Evolutionary conservation across 768 basidiomycete species (phyloP).

Genomic region (Mycena galericulata): DNA sequence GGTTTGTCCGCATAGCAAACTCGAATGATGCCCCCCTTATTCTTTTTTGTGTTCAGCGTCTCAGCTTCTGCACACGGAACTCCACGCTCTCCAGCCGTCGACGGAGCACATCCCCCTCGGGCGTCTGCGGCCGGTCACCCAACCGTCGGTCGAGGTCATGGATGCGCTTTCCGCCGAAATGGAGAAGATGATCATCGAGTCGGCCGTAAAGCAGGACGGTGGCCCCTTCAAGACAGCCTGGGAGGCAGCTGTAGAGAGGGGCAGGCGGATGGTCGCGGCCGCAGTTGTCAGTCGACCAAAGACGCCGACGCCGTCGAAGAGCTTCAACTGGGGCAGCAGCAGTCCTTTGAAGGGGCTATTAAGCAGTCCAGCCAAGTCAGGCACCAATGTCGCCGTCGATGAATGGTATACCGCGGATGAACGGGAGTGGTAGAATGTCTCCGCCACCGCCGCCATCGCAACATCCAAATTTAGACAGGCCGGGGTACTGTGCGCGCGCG

Average conservation of each 20-base stretch:
- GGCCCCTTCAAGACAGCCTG: conserved; percentile 70
- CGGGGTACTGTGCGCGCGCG: conserved; percentile 26
- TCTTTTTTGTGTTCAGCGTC: conserved; percentile 52
- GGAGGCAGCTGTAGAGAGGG: conserved; percentile 54
- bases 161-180: conserved; percentile 65
- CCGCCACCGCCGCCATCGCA: conserved; percentile 19
- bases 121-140: conserved; percentile 50
- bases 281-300: not conserved
- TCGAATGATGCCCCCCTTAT: conserved; percentile 6
- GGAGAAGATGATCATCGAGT: conserved; percentile 75
- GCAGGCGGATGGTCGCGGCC: conserved; percentile 27
- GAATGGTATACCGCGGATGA: conserved; percentile 3
- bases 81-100: conserved; percentile 62
- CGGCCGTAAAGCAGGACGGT: conserved; percentile 63
- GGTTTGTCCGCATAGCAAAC: no score
- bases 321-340: not conserved
- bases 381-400: not conserved
- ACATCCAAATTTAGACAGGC: conserved; percentile 1
- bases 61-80: conserved; percentile 63
- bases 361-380: not conserved
- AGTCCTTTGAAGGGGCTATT: conserved; percentile 14
- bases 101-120: conserved; percentile 52
- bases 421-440: conserved; percentile 3
- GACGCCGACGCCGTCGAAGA: conserved; percentile 17
- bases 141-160: conserved; percentile 50